These are phyloP conservation scores for Aphanomyces stellatus DNA, from an alignment of 352 stramenopile genomes.

Conservation along the genomic window DNA sequence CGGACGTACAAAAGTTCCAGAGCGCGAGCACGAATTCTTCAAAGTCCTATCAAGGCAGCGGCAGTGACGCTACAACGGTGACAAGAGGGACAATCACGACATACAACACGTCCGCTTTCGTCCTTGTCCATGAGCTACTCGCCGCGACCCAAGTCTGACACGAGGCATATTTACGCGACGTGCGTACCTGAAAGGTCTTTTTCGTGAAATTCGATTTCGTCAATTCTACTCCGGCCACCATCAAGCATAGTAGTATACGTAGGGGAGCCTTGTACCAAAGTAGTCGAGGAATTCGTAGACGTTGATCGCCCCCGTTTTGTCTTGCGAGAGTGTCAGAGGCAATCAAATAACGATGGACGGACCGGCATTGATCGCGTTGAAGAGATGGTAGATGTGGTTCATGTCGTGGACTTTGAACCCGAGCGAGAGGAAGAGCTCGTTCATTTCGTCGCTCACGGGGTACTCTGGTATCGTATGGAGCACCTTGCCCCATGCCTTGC, in stretches of 20 bases:
- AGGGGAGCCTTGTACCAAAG: slow-evolving; percentile 29
- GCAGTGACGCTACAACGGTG: not conserved
- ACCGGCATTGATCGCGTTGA: slow-evolving; percentile 1
- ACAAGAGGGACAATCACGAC: not conserved
- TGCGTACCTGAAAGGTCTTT: slow-evolving; percentile 47
- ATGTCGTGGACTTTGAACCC: slow-evolving; percentile 9
- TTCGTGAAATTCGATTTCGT: slow-evolving; percentile 50
- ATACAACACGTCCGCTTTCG: slow-evolving; percentile 41
- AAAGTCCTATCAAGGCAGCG: slow-evolving; percentile 33
- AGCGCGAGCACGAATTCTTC: slow-evolving; percentile 66
- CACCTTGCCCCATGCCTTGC: not conserved
- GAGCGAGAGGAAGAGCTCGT: slow-evolving; percentile 11
- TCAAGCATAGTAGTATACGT: not conserved
- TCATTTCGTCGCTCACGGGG: slow-evolving; percentile 10
- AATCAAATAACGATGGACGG: not conserved
- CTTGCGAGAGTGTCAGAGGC: not conserved
- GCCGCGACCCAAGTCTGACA: not conserved
- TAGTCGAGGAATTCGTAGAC: slow-evolving; percentile 62
- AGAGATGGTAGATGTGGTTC: slow-evolving; percentile 9
- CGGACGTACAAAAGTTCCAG: slow-evolving; percentile 55
- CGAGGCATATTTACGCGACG: no score
- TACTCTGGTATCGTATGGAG: not conserved
- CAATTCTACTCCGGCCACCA: slow-evolving; percentile 29
- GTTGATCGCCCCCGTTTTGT: slow-evolving; percentile 31
- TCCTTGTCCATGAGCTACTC: slow-evolving; percentile 45